Base-by-base conservation (phyloP, 495 filamentous ascomycete species). In the Tuber aestivum region DNA sequence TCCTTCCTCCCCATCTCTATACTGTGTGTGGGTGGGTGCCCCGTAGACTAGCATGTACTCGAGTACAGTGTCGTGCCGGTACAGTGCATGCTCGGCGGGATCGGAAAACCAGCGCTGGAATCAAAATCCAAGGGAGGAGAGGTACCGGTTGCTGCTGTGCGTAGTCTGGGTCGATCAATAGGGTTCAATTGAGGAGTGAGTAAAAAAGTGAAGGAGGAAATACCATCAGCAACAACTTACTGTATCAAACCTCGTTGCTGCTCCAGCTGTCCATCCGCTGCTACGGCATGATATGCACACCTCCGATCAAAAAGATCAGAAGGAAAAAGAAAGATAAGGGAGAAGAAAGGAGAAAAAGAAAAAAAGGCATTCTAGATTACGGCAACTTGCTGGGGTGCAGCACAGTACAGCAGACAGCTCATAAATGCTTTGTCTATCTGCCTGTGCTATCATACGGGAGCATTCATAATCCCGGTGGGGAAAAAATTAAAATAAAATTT, bases 171-270 rank as follows among this genome's bases (percentile, higher is more conserved):
- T n/a, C 9, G 2, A n/a, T 56, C 9, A 9, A n/a, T 56, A 56
- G 23, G 23, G 8, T 27, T 56, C 48, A 27, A 56, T 56, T 56
- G 48, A 14, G 48, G 48, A 12, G 23, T 8, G 14, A 27, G 48
- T n/a, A 10, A 6, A 27, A 27, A 23, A 23, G 48, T 7, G 5
- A 48, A 48, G 18, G 18, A 45, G 18, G 6, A 5, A n/a, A 68
- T 20, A 44, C 23, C 41, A 37, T 21, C 41, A 71, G 35, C 41
- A 71, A 69, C 45, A 71, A 71, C 32, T 56, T 35, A 40, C 50
- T 65, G 70, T 75, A 71, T 68, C 45, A 50, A 50, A 50, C 45
- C 23, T 50, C 45, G 10, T 9, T 50, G 21, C 45, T 50, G 45
- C 18, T 50, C 21, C 42, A 44, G 16, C 16, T 18, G 21, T 50